phyloP scores from a whole-genome alignment of 176 grass and related monocot species.

The Luzula sylvatica region DNA sequence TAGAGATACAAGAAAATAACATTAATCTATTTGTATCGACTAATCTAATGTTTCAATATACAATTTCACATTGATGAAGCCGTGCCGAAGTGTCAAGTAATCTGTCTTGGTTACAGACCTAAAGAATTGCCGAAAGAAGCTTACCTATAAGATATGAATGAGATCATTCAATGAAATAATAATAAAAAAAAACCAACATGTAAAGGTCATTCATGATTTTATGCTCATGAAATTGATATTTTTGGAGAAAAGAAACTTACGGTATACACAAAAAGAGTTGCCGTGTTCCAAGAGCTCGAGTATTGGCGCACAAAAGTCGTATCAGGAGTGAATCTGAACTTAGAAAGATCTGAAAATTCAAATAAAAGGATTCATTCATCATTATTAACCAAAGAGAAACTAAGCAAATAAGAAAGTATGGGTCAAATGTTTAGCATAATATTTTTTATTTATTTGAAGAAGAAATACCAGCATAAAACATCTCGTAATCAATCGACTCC shows the following conservation, averaged over 20 bases:
- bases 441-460: not conserved
- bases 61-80: conserved; percentile 70
- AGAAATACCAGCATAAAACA: conserved; percentile 45
- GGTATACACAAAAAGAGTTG: conserved; percentile 38
- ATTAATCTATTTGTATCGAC: too few relatives aligned
- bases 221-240: not conserved
- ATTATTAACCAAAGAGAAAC: conserved; percentile 3
- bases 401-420: not conserved
- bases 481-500: conserved; percentile 56
- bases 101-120: conserved; percentile 62
- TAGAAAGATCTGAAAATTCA: conserved; percentile 52
- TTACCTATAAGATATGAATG: conserved; percentile 33
- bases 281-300: conserved; percentile 52
- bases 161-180: not conserved
- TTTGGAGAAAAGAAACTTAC: conserved; percentile 37
- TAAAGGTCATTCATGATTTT: not conserved
- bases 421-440: not conserved
- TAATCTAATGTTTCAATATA: not conserved
- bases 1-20: conserved; percentile 10
- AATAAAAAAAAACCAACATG: not conserved
- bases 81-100: conserved; percentile 73
- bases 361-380: conserved; percentile 4
- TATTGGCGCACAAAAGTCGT: conserved; percentile 61
- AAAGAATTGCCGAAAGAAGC: conserved; percentile 76
- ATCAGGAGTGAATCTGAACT: conserved; percentile 57